phyloP scores from a whole-genome alignment of 495 filamentous ascomycete genomes.

The Neurospora sublineolata region DNA sequence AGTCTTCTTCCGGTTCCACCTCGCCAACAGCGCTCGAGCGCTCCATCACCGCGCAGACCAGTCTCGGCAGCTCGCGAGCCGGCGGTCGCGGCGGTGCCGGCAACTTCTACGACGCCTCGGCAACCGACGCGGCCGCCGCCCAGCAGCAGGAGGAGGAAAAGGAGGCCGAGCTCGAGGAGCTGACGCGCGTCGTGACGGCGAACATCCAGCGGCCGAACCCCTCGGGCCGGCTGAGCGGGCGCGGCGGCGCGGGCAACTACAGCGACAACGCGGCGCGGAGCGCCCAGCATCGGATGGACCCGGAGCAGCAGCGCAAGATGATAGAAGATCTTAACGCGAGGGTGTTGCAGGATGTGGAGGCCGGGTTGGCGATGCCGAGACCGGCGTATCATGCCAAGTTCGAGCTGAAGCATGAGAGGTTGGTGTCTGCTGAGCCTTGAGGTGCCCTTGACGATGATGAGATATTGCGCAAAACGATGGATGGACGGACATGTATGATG shows the following conservation, averaged over 20 bases:
- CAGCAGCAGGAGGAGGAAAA: conserved; percentile 7
- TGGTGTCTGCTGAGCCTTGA: conserved; percentile 1
- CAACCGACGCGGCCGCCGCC: conserved; percentile 12
- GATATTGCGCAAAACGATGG: background rate
- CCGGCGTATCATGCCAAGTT: conserved; percentile 20
- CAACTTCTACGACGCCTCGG: conserved; percentile 39
- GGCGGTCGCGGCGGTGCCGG: conserved; percentile 48
- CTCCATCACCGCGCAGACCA: background rate
- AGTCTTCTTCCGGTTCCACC: background rate
- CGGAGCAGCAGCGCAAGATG: conserved; percentile 19
- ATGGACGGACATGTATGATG: background rate
- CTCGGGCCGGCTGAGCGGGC: conserved; percentile 22
- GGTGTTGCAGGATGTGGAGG: conserved; percentile 36
- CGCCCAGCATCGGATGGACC: conserved; percentile 13
- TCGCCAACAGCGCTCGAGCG: background rate
- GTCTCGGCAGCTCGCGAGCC: background rate
- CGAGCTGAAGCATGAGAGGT: conserved; percentile 12
- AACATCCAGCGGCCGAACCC: conserved; percentile 9
- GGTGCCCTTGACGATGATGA: background rate
- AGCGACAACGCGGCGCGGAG: conserved; percentile 10
- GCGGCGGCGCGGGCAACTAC: conserved; percentile 53
- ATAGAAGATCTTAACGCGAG: conserved; percentile 22
- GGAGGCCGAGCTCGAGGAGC: conserved; percentile 10
- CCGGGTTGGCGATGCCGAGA: conserved; percentile 25
- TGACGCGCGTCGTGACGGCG: conserved; percentile 13